Conservation (phyloP, 441 rosid species). For the Gossypium aridum region DNA sequence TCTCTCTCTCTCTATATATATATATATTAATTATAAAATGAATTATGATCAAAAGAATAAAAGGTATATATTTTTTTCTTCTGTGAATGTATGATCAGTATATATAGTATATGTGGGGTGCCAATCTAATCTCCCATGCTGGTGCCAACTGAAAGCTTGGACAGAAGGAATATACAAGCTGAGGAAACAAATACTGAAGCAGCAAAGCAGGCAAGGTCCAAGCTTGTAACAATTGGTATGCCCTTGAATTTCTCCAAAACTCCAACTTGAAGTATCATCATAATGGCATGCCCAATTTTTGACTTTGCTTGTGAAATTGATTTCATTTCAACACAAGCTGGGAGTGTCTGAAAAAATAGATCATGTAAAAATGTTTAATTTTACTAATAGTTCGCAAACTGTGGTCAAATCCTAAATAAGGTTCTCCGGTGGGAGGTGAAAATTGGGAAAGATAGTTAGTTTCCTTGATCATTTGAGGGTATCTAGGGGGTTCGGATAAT, state of each 20-base stretch:
- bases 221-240: constrained; percentile 36
- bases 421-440: no score
- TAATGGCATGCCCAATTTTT: constrained; percentile 59
- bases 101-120: background rate
- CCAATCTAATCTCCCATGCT: background rate
- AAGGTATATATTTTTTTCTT: background rate
- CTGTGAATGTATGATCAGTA: background rate
- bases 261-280: constrained; percentile 75
- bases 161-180: constrained; percentile 51
- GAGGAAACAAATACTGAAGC: constrained; percentile 54
- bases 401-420: no score
- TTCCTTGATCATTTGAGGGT: no score
- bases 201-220: constrained; percentile 65
- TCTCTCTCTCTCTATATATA: background rate
- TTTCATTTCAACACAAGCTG: constrained; percentile 43
- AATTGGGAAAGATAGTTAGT: no score
- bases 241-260: constrained; percentile 55
- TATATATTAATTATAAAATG: background rate
- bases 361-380: background rate
- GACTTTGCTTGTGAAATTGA: constrained; percentile 60
- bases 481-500: no score
- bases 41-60: background rate
- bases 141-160: constrained; percentile 34
- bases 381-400: no score
- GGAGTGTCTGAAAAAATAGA: constrained; percentile 30